Percentiles rank a stretch among this genome's conserved stretches.
These are phyloP conservation scores for Coleophoma crateriformis DNA, from an alignment of 2,329 filamentous ascomycete genomes.

Conservation along the genomic window DNA sequence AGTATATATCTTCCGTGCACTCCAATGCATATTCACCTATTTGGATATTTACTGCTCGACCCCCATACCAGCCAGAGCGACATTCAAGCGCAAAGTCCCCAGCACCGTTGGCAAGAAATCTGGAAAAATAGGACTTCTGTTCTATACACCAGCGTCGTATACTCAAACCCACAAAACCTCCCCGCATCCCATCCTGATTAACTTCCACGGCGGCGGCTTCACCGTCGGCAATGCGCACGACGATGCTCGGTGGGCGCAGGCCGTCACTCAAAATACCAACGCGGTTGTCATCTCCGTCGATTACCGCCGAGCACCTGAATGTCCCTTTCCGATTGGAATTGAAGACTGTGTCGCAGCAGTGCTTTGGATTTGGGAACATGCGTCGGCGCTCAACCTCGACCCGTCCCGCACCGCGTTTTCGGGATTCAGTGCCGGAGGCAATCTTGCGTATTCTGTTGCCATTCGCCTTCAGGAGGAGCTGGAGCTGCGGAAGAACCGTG, in stretches of 20 bases:
- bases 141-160: no score
- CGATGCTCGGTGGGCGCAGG: constrained; percentile 52
- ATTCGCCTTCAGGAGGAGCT: constrained; percentile 8
- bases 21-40: no score
- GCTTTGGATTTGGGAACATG: constrained; percentile 27
- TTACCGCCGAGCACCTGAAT: constrained; percentile 57
- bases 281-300: constrained; percentile 54
- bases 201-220: constrained; percentile 63
- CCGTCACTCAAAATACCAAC: constrained; percentile 41
- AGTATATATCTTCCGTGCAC: no score
- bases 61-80: no score
- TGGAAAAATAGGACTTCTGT: no score
- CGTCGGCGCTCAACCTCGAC: constrained; percentile 10
- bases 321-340: constrained; percentile 56
- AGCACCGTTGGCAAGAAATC: no score
- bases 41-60: no score
- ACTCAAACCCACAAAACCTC: no score
- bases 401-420: constrained; percentile 31
- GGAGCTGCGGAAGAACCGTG: background rate
- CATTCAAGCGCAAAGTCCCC: no score
- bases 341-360: constrained; percentile 47
- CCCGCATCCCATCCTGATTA: constrained; percentile 44
- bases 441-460: constrained; percentile 9
- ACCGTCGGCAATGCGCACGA: constrained; percentile 52
- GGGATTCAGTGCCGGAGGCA: constrained; percentile 40